phyloP scores from a whole-genome alignment of 2,329 filamentous ascomycete genomes.

The Phialophora tarda region DNA sequence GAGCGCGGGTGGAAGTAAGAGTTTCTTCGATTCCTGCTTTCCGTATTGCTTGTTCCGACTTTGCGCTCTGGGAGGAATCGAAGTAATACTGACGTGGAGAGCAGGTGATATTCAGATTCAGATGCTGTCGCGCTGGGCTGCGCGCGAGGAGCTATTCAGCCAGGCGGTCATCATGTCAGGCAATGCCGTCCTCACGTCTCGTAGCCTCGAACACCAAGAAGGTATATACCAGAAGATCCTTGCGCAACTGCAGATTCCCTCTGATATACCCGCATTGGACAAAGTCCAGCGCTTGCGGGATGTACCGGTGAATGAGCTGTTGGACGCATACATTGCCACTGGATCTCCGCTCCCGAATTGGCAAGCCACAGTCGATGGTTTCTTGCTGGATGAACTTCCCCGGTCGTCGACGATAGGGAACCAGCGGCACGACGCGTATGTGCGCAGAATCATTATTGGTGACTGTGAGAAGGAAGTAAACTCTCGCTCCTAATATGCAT shows the following conservation, averaged over 20 bases:
- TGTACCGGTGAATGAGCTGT: neutral
- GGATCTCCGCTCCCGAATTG: neutral
- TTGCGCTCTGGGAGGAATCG: neutral
- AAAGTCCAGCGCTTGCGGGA: neutral
- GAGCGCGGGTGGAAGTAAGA: neutral
- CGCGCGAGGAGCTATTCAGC: neutral
- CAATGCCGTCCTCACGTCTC: conserved; percentile 1
- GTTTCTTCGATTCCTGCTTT: neutral
- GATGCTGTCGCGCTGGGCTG: neutral
- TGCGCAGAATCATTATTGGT: neutral
- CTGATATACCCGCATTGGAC: neutral
- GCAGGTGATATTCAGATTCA: neutral
- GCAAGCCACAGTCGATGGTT: neutral
- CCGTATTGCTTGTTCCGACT: neutral
- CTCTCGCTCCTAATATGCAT: too few species aligned
- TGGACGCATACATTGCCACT: neutral
- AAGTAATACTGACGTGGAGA: neutral
- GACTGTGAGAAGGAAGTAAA: neutral
- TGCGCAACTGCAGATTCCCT: neutral
- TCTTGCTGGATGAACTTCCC: neutral
- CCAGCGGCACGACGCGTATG: neutral
- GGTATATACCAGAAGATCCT: conserved; percentile 5
- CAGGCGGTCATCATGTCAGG: conserved; percentile 6
- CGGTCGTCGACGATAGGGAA: neutral
- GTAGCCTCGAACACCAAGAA: conserved; percentile 6